Conservation (phyloP, 2,329 filamentous ascomycete species). For the Tolypocladium endophyticum region DNA sequence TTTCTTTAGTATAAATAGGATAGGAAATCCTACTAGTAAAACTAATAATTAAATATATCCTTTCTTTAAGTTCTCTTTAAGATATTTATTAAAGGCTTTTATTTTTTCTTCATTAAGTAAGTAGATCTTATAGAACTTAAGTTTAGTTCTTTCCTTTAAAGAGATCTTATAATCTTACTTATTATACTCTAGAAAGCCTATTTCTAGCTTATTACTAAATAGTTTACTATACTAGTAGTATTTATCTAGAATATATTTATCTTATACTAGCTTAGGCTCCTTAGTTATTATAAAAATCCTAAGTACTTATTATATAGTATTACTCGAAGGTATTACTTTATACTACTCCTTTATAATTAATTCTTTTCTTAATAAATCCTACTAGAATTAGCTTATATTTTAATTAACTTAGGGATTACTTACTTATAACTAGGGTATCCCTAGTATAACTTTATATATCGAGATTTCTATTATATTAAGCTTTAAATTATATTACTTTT, state of each 20-base stretch:
- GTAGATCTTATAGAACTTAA: background rate
- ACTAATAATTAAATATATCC: background rate
- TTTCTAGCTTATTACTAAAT: background rate
- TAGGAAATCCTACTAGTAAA: no score
- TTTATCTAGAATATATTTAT: background rate
- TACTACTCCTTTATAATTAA: background rate
- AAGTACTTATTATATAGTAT: background rate
- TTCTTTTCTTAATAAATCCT: background rate
- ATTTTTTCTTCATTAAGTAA: background rate
- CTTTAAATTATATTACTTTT: background rate
- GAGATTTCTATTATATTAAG: no score
- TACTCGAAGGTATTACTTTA: background rate
- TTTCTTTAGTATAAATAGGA: no score
- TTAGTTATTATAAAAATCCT: background rate
- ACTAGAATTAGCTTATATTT: background rate
- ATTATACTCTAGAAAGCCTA: background rate
- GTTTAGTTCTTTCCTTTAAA: background rate
- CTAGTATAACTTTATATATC: no score
- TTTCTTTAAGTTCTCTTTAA: background rate
- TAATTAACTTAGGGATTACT: background rate
- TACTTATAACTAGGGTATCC: background rate
- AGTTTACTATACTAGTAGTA: background rate
- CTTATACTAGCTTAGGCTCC: background rate
- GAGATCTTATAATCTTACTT: background rate
- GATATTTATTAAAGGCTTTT: background rate